Base-by-base conservation (phyloP, 306 rosid species). In the Begonia loranthoides region DNA sequence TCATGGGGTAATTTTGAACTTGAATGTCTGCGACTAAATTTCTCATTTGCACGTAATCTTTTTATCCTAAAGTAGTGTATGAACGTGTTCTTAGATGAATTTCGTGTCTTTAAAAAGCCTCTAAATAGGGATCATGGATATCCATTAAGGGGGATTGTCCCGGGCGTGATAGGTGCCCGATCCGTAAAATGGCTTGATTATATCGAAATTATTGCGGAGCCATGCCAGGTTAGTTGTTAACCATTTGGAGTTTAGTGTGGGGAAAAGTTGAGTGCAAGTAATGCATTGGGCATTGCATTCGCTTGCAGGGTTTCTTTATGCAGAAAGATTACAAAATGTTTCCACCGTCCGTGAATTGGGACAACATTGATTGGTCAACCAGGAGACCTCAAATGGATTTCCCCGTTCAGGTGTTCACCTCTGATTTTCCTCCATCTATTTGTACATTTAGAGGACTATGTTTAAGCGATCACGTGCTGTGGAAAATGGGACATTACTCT, bases 291-390 rank as follows among this genome's bases (percentile, higher is more conserved):
- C 51, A 45, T 39, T 65, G n/a, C n/a, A n/a, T n/a, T n/a, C n/a
- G n/a, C n/a, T n/a, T n/a, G 60, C 62, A 90, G 97, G 97, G 97
- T 45, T 90, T 90, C 79, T 90, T 90, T 66, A 85, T 85, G 97
- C 97, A 90, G 81, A 85, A 72, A 53, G 97, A 90, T 81, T 90
- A 90, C 79, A 90, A 90, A 78, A 85, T 90, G 94, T 85, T 90
- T 76, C 97, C 96, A 41, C 95, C 97, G 55, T 70, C 94, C 0
- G 94, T 90, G 54, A 63, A 82, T 81, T 90, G 97, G 97, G 85
- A 85, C 13, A 90, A 85, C 56, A 90, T 90, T 41, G 28, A 77
- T 66, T 90, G 97, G 97, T 72, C 87, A 12, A 80, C 73, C 51
- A 72, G 97, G 78, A 77, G 70, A 55, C 94, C 97, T 0, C 95